Evolutionary conservation across 805 yeast species (phyloP).

Genomic region (Lachancea cidri): DNA sequence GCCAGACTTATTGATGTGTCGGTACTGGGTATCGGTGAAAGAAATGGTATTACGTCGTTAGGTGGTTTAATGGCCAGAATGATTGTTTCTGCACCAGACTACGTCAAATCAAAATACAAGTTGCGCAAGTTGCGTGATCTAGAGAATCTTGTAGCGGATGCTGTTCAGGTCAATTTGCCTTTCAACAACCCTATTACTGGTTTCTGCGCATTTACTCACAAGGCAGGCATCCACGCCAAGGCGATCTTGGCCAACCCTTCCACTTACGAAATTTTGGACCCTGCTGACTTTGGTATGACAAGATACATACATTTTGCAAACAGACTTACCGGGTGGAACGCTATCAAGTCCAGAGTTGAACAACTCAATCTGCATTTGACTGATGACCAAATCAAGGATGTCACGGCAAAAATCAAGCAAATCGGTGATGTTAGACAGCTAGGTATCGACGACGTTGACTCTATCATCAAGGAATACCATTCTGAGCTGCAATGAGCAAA

Average conservation of each 20-base stretch:
- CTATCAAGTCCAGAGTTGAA: constrained; percentile 95
- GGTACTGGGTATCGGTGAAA: constrained; percentile 98
- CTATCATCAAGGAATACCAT: constrained; percentile 91
- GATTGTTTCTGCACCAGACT: constrained; percentile 97
- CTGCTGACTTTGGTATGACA: constrained; percentile 90
- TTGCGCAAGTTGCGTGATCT: constrained; percentile 92
- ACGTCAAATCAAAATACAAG: constrained; percentile 90
- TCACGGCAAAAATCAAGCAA: constrained; percentile 86
- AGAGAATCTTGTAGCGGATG: constrained; percentile 93
- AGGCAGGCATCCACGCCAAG: constrained; percentile 99
- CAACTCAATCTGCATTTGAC: constrained; percentile 86
- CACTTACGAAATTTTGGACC: constrained; percentile 92
- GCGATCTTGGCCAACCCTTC: constrained; percentile 98
- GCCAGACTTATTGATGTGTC: constrained; percentile 92
- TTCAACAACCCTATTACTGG: constrained; percentile 99
- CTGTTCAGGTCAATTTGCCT: constrained; percentile 94
- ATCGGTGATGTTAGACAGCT: constrained; percentile 93
- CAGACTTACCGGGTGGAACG: constrained; percentile 98
- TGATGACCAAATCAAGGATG: constrained; percentile 93
- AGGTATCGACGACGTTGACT: constrained; percentile 94
- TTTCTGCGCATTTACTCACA: constrained; percentile 98
- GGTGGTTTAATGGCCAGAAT: constrained; percentile 99
- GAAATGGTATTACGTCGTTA: constrained; percentile 95
- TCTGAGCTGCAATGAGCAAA: constrained; percentile 39
- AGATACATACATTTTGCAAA: constrained; percentile 97